Percentiles rank a stretch among this genome's conserved stretches.
Evolutionary conservation across 768 basidiomycete genomes (phyloP).

Genomic region (Leucogyrophana mollusca): DNA sequence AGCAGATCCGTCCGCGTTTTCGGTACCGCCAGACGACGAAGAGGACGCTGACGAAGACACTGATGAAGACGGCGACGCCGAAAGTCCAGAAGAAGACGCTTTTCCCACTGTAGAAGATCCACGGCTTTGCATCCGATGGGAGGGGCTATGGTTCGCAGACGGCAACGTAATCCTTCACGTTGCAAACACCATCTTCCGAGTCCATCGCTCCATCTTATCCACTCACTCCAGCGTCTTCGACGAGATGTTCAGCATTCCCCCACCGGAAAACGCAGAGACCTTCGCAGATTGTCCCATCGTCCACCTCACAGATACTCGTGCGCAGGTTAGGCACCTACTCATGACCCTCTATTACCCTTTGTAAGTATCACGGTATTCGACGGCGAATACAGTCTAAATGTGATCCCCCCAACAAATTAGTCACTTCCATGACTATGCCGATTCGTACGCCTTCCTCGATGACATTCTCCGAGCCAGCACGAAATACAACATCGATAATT

Average conservation of each 20-base stretch:
- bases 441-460: too few species aligned
- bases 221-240: constrained; percentile 15
- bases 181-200: constrained; percentile 8
- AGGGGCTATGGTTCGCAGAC: constrained; percentile 13
- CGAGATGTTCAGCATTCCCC: constrained; percentile 16
- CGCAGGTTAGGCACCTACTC: constrained; percentile 11
- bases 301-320: constrained; percentile 7
- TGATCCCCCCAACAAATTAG: too few species aligned
- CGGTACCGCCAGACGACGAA: constrained; percentile 22
- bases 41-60: too few species aligned
- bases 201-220: constrained; percentile 13
- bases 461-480: too few species aligned
- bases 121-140: neutral
- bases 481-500: too few species aligned
- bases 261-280: constrained; percentile 1
- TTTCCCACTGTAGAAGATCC: too few species aligned
- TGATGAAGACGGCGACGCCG: too few species aligned
- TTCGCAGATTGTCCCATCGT: constrained; percentile 17
- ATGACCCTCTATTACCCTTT: constrained; percentile 11
- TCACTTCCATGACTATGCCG: too few species aligned
- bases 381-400: too few species aligned
- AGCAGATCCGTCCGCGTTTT: constrained; percentile 62
- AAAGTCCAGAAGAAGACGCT: too few species aligned
- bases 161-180: constrained; percentile 13
- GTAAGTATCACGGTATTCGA: constrained; percentile 3